A percentile compares a stretch with the other conserved stretches of the same genome.
Conservation (phyloP, 75 land plant genomes). For the Sequoiadendron giganteum region DNA sequence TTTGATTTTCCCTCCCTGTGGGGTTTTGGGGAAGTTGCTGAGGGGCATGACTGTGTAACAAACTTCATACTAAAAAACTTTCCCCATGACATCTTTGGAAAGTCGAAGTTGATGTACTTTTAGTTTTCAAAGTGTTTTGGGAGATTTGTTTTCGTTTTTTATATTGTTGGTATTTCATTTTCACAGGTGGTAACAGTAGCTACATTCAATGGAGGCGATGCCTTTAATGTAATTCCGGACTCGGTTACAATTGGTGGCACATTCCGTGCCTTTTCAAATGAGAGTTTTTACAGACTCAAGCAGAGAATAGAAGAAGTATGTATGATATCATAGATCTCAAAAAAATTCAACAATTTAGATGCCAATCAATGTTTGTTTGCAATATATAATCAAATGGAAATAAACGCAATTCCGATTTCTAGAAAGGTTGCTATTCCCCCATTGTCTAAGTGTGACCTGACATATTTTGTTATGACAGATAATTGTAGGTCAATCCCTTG, state of each 20-base stretch:
- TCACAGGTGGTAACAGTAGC: constrained; percentile 86
- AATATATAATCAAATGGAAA: background rate
- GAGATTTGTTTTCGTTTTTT: background rate
- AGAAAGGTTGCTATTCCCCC: background rate
- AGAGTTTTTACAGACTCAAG: constrained; percentile 64
- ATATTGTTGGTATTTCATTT: background rate
- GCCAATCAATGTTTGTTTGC: background rate
- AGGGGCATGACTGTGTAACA: background rate
- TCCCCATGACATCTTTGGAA: background rate
- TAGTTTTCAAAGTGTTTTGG: background rate
- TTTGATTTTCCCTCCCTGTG: background rate
- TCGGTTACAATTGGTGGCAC: constrained; percentile 87
- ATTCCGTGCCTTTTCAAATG: constrained; percentile 72
- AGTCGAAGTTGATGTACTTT: background rate
- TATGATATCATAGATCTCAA: background rate
- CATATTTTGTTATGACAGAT: constrained; percentile 40
- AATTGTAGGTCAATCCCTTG: constrained; percentile 61
- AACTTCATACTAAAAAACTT: background rate
- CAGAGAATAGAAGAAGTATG: constrained; percentile 80
- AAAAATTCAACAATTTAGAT: background rate
- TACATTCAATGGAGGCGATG: constrained; percentile 73
- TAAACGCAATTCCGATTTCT: background rate
- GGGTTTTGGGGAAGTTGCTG: background rate
- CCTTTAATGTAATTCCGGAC: constrained; percentile 93
- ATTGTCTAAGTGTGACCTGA: background rate